Base-by-base conservation (phyloP, 495 filamentous ascomycete genomes). In the Thozetella sp. region DNA sequence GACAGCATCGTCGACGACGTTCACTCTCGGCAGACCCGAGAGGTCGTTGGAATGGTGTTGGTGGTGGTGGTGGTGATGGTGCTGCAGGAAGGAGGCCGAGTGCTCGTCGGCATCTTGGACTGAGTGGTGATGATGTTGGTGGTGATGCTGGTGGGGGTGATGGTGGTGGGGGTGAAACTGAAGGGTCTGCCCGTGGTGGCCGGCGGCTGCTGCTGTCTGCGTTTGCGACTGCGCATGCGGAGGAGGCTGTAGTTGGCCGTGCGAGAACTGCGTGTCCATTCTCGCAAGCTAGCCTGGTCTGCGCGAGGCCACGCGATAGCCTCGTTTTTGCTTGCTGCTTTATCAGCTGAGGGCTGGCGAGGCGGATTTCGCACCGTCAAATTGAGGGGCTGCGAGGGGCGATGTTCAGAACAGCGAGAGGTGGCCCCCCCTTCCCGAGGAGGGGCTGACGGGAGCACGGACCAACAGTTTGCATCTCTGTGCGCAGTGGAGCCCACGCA, bases 61-160 rank as follows among this genome's bases (percentile, higher is more conserved):
- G 43, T 48, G 43, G 43, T 6, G 30, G 30, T 6, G 30, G 30
- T 37, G 30, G 30, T 17, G 6, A 17, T 48, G 43, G n/a, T 48
- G 43, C 9, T 19, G 9, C 4, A 48, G 43, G 43, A 13, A 48
- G 10, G 43, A 20, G 9, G 43, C 43, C 43, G 12, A n/a, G 43
- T 10, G 43, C 9, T 48, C n/a, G n/a, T n/a, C 43, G 43, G 43
- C n/a, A 4, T 48, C 43, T n/a, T 11, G n/a, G 43, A 48, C 43
- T 48, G 30, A 17, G 9, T 17, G 43, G 11, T 58, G 63, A 10
- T 48, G 60, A 12, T 54, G 58, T 6, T 48, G 46, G 17, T 54
- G 59, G 3, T 53, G 59, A 10, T 50, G 63, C 11, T 24, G 62
- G 11, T 51, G 22, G 11, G 51, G 15, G 25, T 62, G 26, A 15